Conservation (phyloP, 139 green algal species). For the Ulvella scutata region DNA sequence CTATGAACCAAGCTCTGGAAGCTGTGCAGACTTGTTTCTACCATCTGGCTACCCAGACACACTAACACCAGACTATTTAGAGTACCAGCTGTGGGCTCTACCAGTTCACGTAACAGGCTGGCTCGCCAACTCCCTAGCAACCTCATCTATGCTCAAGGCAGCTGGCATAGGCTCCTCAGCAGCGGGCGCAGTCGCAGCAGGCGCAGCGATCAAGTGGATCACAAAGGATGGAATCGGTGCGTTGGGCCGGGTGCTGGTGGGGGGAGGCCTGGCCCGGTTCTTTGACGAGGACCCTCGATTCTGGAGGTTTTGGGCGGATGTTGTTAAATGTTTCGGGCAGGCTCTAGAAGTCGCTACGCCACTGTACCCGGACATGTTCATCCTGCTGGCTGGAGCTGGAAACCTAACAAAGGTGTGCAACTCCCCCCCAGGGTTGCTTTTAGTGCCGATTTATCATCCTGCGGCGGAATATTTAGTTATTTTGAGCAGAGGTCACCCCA, state of each 20-base stretch:
- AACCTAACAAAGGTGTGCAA: conserved; percentile 32
- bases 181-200: conserved; percentile 14
- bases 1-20: too few relatives aligned
- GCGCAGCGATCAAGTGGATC: conserved; percentile 62
- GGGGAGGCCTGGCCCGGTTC: conserved; percentile 26
- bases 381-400: conserved; percentile 51
- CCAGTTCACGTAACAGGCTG: conserved; percentile 52
- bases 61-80: conserved; percentile 56
- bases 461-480: too few relatives aligned
- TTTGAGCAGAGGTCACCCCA: too few relatives aligned
- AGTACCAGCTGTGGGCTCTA: conserved; percentile 61
- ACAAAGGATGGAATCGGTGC: conserved; percentile 60
- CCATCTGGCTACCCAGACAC: conserved; percentile 48
- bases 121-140: conserved; percentile 39
- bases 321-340: conserved; percentile 32
- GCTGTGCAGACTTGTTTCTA: conserved; percentile 33
- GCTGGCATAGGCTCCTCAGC: conserved; percentile 38
- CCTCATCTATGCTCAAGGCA: conserved; percentile 52
- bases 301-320: conserved; percentile 33
- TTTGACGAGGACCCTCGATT: conserved; percentile 56
- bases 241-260: conserved; percentile 43
- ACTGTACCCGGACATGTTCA: conserved; percentile 48
- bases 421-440: not conserved
- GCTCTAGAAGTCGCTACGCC: conserved; percentile 63
- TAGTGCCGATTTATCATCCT: too few relatives aligned